Base-by-base conservation (phyloP, 176 grass and related monocot species). In the Aegilops sharonensis region DNA sequence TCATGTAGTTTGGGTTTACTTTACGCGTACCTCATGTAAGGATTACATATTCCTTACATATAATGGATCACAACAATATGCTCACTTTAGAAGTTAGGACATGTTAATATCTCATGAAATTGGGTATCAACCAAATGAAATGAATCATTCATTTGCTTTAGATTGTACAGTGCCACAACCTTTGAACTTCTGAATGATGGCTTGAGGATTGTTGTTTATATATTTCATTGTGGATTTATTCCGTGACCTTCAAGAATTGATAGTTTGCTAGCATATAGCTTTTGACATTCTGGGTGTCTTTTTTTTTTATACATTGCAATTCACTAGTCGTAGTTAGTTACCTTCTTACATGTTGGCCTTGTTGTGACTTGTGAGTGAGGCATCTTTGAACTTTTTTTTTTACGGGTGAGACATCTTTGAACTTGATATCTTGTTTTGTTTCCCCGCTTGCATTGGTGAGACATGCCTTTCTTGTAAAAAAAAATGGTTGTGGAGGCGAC, bases 221-320 rank as follows among this genome's bases (percentile, higher is more conserved):
- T 67, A 69, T 36, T 20, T 21, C 11, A 72, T 12, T 72, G 69
- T 72, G 36, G 69, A 72, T 72, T 72, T 40, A 43, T 72, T 43
- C 34, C 0, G 21, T 72, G 37, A 39, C 69, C 11, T 24, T 72
- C 35, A 42, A 42, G 3, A 72, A 24, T 24, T 43, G 10, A 72
- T 42, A 72, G 37, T 72, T 72, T 3, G 34, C 37, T 68, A 35
- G 66, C 67, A 72, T 42, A 21, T 37, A 52, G n/a, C 30, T 87
- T 72, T 40, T 75, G 60, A 39, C 30, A 40, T 50, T 36, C 15
- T 75, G 29, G 43, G 75, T 68, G 43, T 29, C 10, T 64, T 79
- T 48, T 31, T 73, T 64, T 87, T 77, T 87, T 82, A 74, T 15
- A 87, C 62, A 73, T 81, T 27, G 6, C 64, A 30, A 30, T 81